Evolutionary conservation across 192 early-diverging fungal genomes (phyloP).

Genomic region (Pilobolus umbonatus): DNA sequence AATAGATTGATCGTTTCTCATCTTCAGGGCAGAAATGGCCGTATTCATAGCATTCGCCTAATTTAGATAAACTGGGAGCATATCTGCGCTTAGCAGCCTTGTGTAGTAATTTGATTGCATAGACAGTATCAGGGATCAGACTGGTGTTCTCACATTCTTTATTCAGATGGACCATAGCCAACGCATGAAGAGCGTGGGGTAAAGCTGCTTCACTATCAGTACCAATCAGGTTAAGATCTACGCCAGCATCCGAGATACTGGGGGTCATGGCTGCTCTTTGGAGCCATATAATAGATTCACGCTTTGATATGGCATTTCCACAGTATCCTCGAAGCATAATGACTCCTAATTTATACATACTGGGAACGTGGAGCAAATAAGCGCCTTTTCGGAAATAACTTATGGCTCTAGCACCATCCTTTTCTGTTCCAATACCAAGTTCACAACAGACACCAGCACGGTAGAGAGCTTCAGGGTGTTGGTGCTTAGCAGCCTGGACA

Average conservation of each 20-base stretch:
- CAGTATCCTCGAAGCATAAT: slow-evolving; percentile 82
- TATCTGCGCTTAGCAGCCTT: slow-evolving; percentile 58
- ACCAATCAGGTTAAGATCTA: background rate
- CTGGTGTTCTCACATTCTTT: slow-evolving; percentile 15
- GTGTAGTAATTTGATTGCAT: slow-evolving; percentile 47
- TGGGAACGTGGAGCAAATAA: slow-evolving; percentile 78
- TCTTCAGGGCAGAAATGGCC: slow-evolving; percentile 45
- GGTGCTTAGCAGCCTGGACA: slow-evolving; percentile 84
- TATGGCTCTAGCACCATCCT: slow-evolving; percentile 72
- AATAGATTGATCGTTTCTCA: slow-evolving; percentile 43
- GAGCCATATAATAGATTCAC: slow-evolving; percentile 91
- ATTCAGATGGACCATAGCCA: slow-evolving; percentile 15
- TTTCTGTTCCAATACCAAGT: slow-evolving; percentile 81
- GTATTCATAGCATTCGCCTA: slow-evolving; percentile 55
- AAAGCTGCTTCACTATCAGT: background rate
- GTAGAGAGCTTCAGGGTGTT: slow-evolving; percentile 86
- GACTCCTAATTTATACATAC: slow-evolving; percentile 96
- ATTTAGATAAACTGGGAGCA: slow-evolving; percentile 48
- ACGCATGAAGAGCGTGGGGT: slow-evolving; percentile 12
- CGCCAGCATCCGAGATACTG: slow-evolving; percentile 31
- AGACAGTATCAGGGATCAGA: slow-evolving; percentile 36
- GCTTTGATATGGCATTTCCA: slow-evolving; percentile 63
- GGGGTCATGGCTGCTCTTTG: slow-evolving; percentile 86
- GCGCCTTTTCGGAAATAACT: slow-evolving; percentile 91
- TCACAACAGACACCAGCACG: slow-evolving; percentile 94